phyloP scores from a whole-genome alignment of 768 basidiomycete species.

The Botryobasidium botryosum region DNA sequence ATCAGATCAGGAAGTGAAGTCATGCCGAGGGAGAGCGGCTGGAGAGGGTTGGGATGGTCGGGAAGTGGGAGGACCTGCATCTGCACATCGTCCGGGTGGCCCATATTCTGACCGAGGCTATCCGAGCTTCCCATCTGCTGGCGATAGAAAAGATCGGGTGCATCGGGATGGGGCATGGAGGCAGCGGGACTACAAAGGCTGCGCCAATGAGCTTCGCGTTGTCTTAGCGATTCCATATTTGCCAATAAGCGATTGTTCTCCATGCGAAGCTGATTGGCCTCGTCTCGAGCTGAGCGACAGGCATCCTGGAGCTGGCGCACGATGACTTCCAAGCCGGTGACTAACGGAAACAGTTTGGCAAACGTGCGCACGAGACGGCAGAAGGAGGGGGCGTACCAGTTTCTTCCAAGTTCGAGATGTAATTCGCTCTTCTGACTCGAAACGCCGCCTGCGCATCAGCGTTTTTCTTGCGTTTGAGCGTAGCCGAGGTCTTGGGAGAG shows the following conservation, averaged over 20 bases:
- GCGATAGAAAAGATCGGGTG: too few relatives aligned
- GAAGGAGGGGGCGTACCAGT: slow-evolving; percentile 28
- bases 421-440: slow-evolving; percentile 42
- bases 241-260: slow-evolving; percentile 40
- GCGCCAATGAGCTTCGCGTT: too few relatives aligned
- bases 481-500: slow-evolving; percentile 3
- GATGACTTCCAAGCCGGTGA: slow-evolving; percentile 71
- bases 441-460: slow-evolving; percentile 50
- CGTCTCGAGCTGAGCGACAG: slow-evolving; percentile 46
- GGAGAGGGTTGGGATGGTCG: too few relatives aligned
- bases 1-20: too few relatives aligned
- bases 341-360: slow-evolving; percentile 21
- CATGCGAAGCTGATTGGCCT: slow-evolving; percentile 43
- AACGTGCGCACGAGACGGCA: slow-evolving; percentile 2
- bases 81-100: too few relatives aligned
- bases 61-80: too few relatives aligned
- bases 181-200: too few relatives aligned
- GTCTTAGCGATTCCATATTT: too few relatives aligned
- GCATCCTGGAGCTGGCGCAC: slow-evolving; percentile 73
- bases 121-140: too few relatives aligned
- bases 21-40: too few relatives aligned
- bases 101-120: too few relatives aligned
- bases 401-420: slow-evolving; percentile 76
- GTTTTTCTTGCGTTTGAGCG: slow-evolving; percentile 39
- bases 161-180: too few relatives aligned